phyloP scores from a whole-genome alignment of 495 filamentous ascomycete genomes.

The Hypoxylon rickii region DNA sequence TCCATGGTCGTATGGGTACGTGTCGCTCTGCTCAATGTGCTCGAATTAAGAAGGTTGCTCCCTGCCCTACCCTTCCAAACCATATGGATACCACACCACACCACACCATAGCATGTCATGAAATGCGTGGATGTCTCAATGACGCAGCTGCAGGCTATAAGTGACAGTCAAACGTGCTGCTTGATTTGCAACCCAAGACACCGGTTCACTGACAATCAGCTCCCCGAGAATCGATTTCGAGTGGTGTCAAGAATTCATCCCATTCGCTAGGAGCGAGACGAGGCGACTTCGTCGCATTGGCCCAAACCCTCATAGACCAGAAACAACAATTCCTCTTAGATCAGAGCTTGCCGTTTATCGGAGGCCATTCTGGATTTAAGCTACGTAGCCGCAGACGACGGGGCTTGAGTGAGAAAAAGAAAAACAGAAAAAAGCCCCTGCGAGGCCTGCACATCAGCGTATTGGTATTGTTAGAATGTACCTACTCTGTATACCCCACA shows the following conservation, averaged over 20 bases:
- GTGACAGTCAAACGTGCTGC: too few relatives aligned
- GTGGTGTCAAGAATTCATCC: conserved; percentile 12
- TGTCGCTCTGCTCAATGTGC: too few relatives aligned
- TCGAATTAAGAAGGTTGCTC: conserved; percentile 8
- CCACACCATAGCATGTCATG: too few relatives aligned
- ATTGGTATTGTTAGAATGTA: too few relatives aligned
- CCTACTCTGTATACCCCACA: conserved; percentile 40
- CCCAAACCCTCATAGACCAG: conserved; percentile 11
- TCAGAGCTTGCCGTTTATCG: conserved; percentile 26
- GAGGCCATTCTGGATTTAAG: conserved; percentile 13
- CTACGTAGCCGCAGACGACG: conserved; percentile 31
- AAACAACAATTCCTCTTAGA: conserved; percentile 6
- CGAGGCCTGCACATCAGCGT: background rate
- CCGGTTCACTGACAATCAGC: conserved; percentile 28
- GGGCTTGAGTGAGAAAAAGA: conserved; percentile 13
- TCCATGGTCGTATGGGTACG: too few relatives aligned
- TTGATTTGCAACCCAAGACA: conserved; percentile 25
- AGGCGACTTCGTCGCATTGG: conserved; percentile 16
- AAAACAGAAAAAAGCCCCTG: conserved; percentile 6
- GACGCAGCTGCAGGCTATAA: conserved; percentile 10
- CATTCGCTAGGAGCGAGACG: conserved; percentile 15
- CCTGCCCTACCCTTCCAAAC: background rate
- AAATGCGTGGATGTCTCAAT: conserved; percentile 19
- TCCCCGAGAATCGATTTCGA: conserved; percentile 18
- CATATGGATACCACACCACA: too few relatives aligned